A percentile compares a stretch with the other conserved stretches of the same genome.
Evolutionary conservation across 176 grass and related monocot species (phyloP).

Genomic region (Musa acuminata): DNA sequence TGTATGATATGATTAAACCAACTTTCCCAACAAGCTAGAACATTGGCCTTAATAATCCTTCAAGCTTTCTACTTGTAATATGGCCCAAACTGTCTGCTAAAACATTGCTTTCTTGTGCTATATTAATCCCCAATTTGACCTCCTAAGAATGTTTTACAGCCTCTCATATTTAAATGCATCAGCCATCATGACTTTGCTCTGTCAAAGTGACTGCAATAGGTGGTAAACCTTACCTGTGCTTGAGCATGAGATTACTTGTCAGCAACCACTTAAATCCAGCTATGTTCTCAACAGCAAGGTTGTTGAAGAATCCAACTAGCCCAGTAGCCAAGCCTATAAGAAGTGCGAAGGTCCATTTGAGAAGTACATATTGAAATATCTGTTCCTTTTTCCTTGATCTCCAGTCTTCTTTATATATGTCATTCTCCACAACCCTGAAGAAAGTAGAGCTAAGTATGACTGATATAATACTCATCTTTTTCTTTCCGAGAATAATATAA

Average conservation of each 20-base stretch:
- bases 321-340: slow-evolving; percentile 40
- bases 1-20: no score
- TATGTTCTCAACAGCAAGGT: slow-evolving; percentile 71
- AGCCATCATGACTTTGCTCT: no score
- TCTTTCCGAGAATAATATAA: no score
- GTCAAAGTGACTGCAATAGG: no score
- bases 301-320: slow-evolving; percentile 59
- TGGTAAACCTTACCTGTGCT: slow-evolving; percentile 25
- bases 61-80: background rate
- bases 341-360: slow-evolving; percentile 64
- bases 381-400: slow-evolving; percentile 45
- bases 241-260: slow-evolving; percentile 46
- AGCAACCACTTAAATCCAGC: slow-evolving; percentile 52
- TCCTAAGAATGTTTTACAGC: background rate
- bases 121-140: background rate
- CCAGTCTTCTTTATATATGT: slow-evolving; percentile 64
- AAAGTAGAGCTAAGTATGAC: background rate
- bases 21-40: no score
- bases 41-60: background rate
- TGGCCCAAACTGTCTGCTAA: background rate
- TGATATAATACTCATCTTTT: no score
- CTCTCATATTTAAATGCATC: background rate
- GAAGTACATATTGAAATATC: slow-evolving; percentile 46
- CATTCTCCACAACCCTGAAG: slow-evolving; percentile 62
- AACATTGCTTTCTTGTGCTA: background rate